Percentiles rank a stretch among this genome's conserved stretches.
phyloP scores from a whole-genome alignment of 805 yeast species.

The Ogataea henricii region DNA sequence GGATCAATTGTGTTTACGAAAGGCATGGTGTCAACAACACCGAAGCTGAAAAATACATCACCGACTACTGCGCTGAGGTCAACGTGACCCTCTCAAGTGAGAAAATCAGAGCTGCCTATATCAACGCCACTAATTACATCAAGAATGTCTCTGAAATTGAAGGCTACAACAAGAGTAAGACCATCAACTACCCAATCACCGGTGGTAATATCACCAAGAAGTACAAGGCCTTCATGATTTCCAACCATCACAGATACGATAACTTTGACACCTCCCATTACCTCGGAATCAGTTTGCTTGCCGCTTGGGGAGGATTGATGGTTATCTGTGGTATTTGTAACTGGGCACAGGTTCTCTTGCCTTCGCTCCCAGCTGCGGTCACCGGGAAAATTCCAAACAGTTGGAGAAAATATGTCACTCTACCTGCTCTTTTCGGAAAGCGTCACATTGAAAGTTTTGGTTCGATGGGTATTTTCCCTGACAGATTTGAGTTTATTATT shows the following conservation, averaged over 20 bases:
- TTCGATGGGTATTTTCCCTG: constrained; percentile 44
- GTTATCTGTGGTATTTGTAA: constrained; percentile 44
- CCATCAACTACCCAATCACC: constrained; percentile 40
- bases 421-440: constrained; percentile 27
- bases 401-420: constrained; percentile 29
- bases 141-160: constrained; percentile 33
- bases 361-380: constrained; percentile 34
- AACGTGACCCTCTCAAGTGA: constrained; percentile 35
- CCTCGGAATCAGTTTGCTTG: constrained; percentile 48
- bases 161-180: constrained; percentile 35
- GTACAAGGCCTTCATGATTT: constrained; percentile 28
- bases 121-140: constrained; percentile 44
- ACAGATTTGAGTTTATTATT: constrained; percentile 51
- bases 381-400: constrained; percentile 32
- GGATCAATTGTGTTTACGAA: constrained; percentile 29
- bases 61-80: constrained; percentile 20
- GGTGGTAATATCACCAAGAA: constrained; percentile 23
- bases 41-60: constrained; percentile 25
- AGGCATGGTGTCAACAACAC: constrained; percentile 15
- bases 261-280: constrained; percentile 44
- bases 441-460: constrained; percentile 25
- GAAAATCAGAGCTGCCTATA: constrained; percentile 38
- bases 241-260: constrained; percentile 34
- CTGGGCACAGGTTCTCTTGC: constrained; percentile 43
- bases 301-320: constrained; percentile 51